Evolutionary conservation across 2,329 filamentous ascomycete genomes (phyloP), one percentile per base, ranked within the genome.

Genomic region (Ambrosiella beaveri): DNA sequence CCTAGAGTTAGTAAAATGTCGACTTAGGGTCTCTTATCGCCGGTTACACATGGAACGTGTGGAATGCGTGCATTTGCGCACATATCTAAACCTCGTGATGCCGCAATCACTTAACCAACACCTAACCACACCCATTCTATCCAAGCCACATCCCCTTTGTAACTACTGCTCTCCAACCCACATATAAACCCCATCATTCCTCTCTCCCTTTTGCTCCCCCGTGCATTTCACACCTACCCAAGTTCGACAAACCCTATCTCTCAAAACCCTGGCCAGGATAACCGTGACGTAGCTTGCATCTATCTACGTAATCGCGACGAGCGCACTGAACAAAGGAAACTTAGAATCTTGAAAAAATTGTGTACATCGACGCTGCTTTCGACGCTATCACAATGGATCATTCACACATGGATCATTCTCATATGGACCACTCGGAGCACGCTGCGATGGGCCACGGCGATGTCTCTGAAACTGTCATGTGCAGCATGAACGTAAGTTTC

Each of bases 401-500:
- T 55, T 57, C 41, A 55, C 54, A 60, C 50, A 60, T 60, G 58
- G 68, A 73, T 57, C 73, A 75, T 66, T 66, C 67, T 53, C 65
- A 68, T 19, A 75, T 76, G 73, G 73, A 72, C 61, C 74, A 75
- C 65, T 62, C 65, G 15, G 65, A 69, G 59, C 66, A 66, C 44
- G 75, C 74, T 72, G 70, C 63, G 58, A 67, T 62, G 62, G 72
- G 75, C 66, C 68, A 69, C 62, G 65, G 68, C 65, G 75, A 75
- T 61, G 76, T 77, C 72, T 27, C 74, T 65, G 71, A 73, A 63
- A 78, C 79, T 65, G 76, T 72, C 63, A 81, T 82, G 75, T 96
- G 90, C 78, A 90, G 76, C 71, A 96, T 96, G 88, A 95, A 90
- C 71, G 90, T 91, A 73, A 66, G 84, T 66, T 56, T 59, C 38